Conservation (phyloP, 2,329 filamentous ascomycete genomes). For the Allantophomopsis cytisporea region DNA sequence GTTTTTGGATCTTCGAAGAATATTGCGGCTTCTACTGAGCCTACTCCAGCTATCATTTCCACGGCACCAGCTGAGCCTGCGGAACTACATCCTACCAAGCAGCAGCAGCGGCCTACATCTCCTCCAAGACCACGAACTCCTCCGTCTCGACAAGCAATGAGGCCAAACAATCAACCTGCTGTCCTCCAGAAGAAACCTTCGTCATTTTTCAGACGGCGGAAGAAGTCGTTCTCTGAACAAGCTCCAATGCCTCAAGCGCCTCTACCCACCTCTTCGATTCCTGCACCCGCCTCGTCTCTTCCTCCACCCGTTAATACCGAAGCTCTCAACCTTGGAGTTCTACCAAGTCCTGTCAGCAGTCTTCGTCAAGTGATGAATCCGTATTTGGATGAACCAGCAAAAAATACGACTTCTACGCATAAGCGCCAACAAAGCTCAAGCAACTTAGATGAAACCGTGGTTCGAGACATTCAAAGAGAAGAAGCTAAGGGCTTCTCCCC, state of each 20-base stretch:
- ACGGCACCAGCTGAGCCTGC: conserved; percentile 22
- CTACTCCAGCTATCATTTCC: conserved; percentile 16
- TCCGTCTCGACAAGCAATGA: conserved; percentile 19
- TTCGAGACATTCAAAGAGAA: conserved; percentile 3
- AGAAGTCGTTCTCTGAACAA: conserved; percentile 73
- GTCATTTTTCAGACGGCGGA: conserved; percentile 85
- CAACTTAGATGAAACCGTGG: not conserved
- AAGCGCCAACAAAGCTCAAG: too few species aligned
- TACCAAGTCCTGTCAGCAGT: conserved; percentile 58
- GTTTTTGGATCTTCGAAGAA: conserved; percentile 65
- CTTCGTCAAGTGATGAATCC: conserved; percentile 79
- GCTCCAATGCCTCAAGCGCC: conserved; percentile 36
- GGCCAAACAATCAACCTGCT: conserved; percentile 6
- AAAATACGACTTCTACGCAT: conserved; percentile 9
- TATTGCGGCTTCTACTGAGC: conserved; percentile 16
- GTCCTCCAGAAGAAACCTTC: conserved; percentile 77
- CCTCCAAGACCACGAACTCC: conserved; percentile 14
- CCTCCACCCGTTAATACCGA: conserved; percentile 26
- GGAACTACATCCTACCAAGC: conserved; percentile 24
- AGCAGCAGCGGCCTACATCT: conserved; percentile 10
- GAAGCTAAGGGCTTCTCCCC: conserved; percentile 52
- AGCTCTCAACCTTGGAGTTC: conserved; percentile 10
- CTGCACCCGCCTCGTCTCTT: conserved; percentile 23
- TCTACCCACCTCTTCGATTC: conserved; percentile 11
- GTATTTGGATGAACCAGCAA: conserved; percentile 37